Evolutionary conservation across 352 stramenopile species (phyloP), one percentile per base, ranked within the genome.

Genomic region (Poterioochromonas sp.): DNA sequence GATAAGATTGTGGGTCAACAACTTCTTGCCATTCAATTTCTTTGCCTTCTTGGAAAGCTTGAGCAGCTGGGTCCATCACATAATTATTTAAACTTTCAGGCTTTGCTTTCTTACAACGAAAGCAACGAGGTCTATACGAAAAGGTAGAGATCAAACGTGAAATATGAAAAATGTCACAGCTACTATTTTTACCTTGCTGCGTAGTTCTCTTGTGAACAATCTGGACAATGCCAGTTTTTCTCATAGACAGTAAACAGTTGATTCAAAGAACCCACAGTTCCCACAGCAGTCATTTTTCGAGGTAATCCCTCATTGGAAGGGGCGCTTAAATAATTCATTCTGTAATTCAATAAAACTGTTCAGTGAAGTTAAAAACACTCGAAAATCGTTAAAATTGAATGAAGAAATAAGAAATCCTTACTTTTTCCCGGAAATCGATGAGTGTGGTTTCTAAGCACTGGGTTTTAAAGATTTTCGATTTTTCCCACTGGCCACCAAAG

Each of bases 161-260:
- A n/a, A n/a, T n/a, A n/a, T n/a, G n/a, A n/a, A n/a, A n/a, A n/a
- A n/a, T n/a, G n/a, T n/a, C n/a, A n/a, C n/a, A n/a, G n/a, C n/a
- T n/a, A n/a, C n/a, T n/a, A 20, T 20, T 18, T 51, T 5, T 51
- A 62, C 62, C 62, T 12, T 8, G 62, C n/a, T 18, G 89, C 87
- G 73, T 92, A 93, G 83, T 96, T 96, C 69, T 93, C 88, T 76
- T 89, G 85, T 58, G 79, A 84, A 83, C 91, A 96, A 68, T 92
- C 85, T 35, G 73, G 64, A 71, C 91, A 96, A 26, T 86, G 79
- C 91, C 91, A 96, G 80, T 94, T 94, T 79, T 88, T 88, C 83
- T 92, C 89, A 81, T 91, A 93, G 32, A 95, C 89, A 44, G 90
- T 87, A 85, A 92, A 94, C 39, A 89, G 84, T 15, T 89, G 89